Conservation (phyloP, 2,329 filamentous ascomycete species). For the Beauveria varroae region DNA sequence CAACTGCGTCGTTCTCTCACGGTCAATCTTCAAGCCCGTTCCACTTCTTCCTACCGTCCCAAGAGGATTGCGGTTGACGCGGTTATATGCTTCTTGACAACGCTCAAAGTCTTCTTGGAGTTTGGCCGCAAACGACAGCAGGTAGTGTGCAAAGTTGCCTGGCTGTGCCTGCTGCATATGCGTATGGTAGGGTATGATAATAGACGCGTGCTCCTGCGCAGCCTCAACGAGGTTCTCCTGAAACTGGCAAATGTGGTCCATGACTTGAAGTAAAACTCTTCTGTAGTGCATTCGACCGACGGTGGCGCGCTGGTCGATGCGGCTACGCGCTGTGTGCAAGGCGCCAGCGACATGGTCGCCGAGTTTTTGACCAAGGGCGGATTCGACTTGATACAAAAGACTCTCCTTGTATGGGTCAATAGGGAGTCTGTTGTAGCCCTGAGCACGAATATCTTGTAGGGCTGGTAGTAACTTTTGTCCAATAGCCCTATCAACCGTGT, state of each 20-base stretch:
- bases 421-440: slow-evolving; percentile 6
- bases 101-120: slow-evolving; percentile 12
- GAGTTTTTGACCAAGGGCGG: slow-evolving; percentile 1
- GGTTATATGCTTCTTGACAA: slow-evolving; percentile 9
- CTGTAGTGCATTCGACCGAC: slow-evolving; percentile 12
- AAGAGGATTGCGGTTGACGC: slow-evolving; percentile 10
- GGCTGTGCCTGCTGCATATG: slow-evolving; percentile 15
- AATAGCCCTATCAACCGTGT: not conserved
- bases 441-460: slow-evolving; percentile 5
- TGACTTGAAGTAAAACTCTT: slow-evolving; percentile 6
- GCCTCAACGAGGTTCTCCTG: slow-evolving; percentile 7
- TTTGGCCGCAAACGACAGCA: slow-evolving; percentile 9
- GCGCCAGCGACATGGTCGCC: slow-evolving; percentile 14
- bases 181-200: slow-evolving; percentile 12
- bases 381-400: slow-evolving; percentile 10
- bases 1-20: slow-evolving; percentile 5
- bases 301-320: slow-evolving; percentile 14
- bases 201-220: not conserved
- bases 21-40: slow-evolving; percentile 8
- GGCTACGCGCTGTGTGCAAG: slow-evolving; percentile 13
- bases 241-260: slow-evolving; percentile 8
- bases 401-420: slow-evolving; percentile 12
- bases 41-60: slow-evolving; percentile 9
- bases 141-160: slow-evolving; percentile 20
- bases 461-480: slow-evolving; percentile 8